Conservation (phyloP, 306 rosid genomes). For the Vicia faba region DNA sequence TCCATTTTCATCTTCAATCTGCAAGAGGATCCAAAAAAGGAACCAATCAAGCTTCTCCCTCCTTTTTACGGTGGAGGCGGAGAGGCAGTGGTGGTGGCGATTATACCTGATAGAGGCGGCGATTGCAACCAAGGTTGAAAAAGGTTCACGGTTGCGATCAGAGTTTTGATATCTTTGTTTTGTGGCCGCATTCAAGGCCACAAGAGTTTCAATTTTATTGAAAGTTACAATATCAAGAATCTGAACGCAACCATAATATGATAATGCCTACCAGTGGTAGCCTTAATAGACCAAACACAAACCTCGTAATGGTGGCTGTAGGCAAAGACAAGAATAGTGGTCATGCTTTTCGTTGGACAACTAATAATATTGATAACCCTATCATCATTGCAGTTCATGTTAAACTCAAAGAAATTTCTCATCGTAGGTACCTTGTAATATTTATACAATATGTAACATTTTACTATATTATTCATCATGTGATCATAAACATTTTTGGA, state of each 20-base stretch:
- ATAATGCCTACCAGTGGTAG: slow-evolving; percentile 47
- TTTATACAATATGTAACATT: not conserved
- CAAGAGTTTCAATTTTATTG: not conserved
- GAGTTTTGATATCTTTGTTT: not conserved
- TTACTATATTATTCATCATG: not conserved
- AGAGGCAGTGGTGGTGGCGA: not conserved
- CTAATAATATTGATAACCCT: slow-evolving; percentile 53
- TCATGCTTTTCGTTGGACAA: slow-evolving; percentile 73
- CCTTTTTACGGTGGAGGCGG: slow-evolving; percentile 6
- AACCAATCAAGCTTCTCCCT: not conserved
- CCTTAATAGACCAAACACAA: slow-evolving; percentile 21
- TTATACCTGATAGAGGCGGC: not conserved
- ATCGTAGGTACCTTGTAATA: slow-evolving; percentile 76
- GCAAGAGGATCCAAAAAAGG: not conserved
- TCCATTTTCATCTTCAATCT: slow-evolving; percentile 20
- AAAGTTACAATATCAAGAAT: not conserved
- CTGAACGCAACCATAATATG: not conserved
- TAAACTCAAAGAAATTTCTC: slow-evolving; percentile 46
- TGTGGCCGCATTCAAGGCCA: not conserved
- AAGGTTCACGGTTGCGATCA: not conserved
- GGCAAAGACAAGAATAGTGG: slow-evolving; percentile 75
- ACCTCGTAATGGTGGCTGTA: slow-evolving; percentile 70
- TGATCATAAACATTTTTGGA: not conserved
- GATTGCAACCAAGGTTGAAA: not conserved
- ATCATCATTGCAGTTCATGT: slow-evolving; percentile 65